Evolutionary conservation across 331 rosid genomes (phyloP).

Genomic region (Malus hybrid): DNA sequence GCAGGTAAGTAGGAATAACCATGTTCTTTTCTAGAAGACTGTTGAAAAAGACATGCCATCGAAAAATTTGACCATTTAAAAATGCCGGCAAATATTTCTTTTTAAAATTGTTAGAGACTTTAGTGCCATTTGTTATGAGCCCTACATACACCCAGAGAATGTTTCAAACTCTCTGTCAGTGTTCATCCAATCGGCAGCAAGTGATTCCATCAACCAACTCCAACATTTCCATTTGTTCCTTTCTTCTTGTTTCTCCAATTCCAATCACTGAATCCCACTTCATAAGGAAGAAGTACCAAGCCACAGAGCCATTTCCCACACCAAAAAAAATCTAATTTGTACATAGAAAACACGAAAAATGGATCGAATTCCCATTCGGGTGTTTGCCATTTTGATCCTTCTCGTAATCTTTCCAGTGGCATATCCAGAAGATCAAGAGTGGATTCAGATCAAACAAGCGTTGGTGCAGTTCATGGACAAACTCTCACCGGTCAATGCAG

Average conservation of each 20-base stretch:
- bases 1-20: too few species aligned
- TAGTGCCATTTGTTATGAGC: conserved; percentile 7
- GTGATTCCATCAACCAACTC: background rate
- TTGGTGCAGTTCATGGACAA: conserved; percentile 51
- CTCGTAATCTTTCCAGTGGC: conserved; percentile 13
- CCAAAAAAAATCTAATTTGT: background rate
- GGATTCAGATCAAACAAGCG: conserved; percentile 18
- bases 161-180: background rate
- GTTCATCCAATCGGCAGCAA: conserved; percentile 35
- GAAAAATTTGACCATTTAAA: conserved; percentile 25
- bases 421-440: conserved; percentile 32
- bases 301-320: background rate
- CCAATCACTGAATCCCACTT: background rate
- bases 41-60: conserved; percentile 8
- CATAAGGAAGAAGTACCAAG: conserved; percentile 1
- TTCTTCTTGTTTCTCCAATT: background rate
- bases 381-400: conserved; percentile 16
- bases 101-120: background rate
- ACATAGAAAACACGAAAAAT: conserved; percentile 17
- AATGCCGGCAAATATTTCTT: conserved; percentile 38
- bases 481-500: conserved; percentile 27
- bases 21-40: background rate
- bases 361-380: conserved; percentile 31
- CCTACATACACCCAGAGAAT: background rate
- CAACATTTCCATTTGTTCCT: background rate